Evolutionary conservation across 164 flowering plant species (phyloP).

Genomic region (Chimonanthus salicifolius): DNA sequence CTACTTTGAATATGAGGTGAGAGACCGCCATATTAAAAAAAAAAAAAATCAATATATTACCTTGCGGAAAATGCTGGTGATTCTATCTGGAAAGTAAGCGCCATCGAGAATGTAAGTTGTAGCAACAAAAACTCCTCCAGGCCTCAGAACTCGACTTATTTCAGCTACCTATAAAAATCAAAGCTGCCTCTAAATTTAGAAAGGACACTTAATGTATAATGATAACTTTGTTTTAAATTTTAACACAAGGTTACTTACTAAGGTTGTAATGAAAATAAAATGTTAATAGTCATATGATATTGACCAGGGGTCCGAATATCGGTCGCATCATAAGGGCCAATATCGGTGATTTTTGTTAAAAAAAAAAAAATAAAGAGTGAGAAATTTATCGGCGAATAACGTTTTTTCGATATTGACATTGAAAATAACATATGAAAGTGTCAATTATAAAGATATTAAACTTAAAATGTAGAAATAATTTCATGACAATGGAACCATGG

Average conservation of each 20-base stretch:
- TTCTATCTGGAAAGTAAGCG: slow-evolving; percentile 34
- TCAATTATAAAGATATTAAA: neutral
- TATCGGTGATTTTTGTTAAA: too few relatives aligned
- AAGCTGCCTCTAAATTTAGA: neutral
- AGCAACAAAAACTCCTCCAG: slow-evolving; percentile 96
- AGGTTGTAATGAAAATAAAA: neutral
- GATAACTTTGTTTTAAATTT: too few relatives aligned
- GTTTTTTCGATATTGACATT: too few relatives aligned
- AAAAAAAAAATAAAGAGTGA: too few relatives aligned
- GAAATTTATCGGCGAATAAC: too few relatives aligned
- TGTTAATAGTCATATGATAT: neutral
- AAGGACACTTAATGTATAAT: neutral
- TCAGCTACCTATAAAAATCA: slow-evolving; percentile 68
- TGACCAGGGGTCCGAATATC: too few relatives aligned
- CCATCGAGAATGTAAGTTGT: slow-evolving; percentile 72
- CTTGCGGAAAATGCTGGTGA: slow-evolving; percentile 41
- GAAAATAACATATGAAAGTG: neutral
- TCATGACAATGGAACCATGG: neutral
- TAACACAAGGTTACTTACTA: neutral
- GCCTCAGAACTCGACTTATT: slow-evolving; percentile 76
- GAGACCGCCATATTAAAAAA: too few relatives aligned
- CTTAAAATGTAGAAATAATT: neutral
- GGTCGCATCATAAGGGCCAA: too few relatives aligned
- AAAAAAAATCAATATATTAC: slow-evolving; percentile 24
- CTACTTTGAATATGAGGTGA: too few relatives aligned